Evolutionary conservation across 345 rosid species (phyloP), one percentile per base, ranked within the genome.

Genomic region (Camelina sativa): DNA sequence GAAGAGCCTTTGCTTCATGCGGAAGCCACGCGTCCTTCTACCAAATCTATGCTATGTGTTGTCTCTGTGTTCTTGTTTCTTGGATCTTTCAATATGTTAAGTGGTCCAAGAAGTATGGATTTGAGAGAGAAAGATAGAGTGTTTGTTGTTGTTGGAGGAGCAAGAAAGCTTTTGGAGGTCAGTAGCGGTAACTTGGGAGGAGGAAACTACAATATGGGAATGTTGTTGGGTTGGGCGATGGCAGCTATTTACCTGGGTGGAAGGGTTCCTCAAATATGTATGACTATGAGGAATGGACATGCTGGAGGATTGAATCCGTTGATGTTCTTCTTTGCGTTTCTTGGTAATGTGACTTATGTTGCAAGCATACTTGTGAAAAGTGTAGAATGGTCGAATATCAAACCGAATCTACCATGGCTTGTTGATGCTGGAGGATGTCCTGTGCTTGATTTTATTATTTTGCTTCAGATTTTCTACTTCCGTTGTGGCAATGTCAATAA

Each of bases 241-340:
- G 97, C 95, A 17, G 85, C 80, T 22, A 84, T 89, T 79, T 91
- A 91, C 86, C 74, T 91, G 88, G 95, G 95, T 44, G 97, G 97
- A 79, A 80, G 97, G 58, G 85, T 91, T 81, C 97, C 97, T 19
- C 97, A 91, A 64, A 91, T 91, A 65, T 91, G 66, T 65, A 74
- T 91, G 74, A 91, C 89, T 78, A 88, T 84, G 71, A 85, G 75
- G 72, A 87, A 93, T 77, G 95, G 97, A 54, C 82, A 86, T 66
- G 88, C 85, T 13, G 89, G 86, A 86, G 97, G 97, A 23, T 86
- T 91, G 44, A 89, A 83, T 80, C 95, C 97, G 58, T 70, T 84
- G 22, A 91, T 89, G 97, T 89, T 91, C 75, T 35, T 91, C 64
- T 91, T 89, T 76, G 95, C 97, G 35, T 70, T 91, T 76, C 79